Evolutionary conservation across 371 early-diverging fungal genomes (phyloP).

Genomic region (Choanephora cucurbitarum): DNA sequence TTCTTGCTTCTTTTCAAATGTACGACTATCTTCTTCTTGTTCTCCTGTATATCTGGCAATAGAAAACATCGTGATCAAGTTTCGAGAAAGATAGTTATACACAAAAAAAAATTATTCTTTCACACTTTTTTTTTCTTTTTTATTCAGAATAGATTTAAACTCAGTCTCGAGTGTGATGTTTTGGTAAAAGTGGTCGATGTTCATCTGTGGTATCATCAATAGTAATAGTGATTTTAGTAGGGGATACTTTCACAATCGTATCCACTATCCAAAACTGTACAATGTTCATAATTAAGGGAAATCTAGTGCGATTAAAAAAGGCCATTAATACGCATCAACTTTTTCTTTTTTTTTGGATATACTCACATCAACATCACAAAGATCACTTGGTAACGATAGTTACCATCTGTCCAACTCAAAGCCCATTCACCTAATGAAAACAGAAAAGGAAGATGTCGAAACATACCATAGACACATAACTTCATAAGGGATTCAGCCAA

Average conservation of each 20-base stretch:
- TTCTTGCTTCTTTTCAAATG: constrained; percentile 17
- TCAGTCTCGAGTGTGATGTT: neutral
- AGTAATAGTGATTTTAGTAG: neutral
- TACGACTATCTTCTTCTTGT: constrained; percentile 9
- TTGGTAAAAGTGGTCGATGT: constrained; percentile 19
- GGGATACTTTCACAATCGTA: constrained; percentile 57
- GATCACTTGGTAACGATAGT: constrained; percentile 46
- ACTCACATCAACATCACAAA: constrained; percentile 55
- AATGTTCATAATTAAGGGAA: constrained; percentile 67
- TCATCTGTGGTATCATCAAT: constrained; percentile 10
- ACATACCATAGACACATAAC: constrained; percentile 39
- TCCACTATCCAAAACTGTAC: constrained; percentile 72
- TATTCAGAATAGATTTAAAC: neutral
- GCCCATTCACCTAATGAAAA: constrained; percentile 46
- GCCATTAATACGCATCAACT: neutral
- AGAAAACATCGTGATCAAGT: constrained; percentile 28
- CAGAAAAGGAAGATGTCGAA: constrained; percentile 34
- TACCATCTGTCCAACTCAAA: constrained; percentile 40
- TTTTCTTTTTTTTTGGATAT: neutral
- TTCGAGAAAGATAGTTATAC: neutral
- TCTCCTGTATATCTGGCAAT: constrained; percentile 36
- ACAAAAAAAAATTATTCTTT: constrained; percentile 8
- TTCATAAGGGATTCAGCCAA: constrained; percentile 41
- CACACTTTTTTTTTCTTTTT: too few species aligned
- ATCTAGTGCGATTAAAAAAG: constrained; percentile 17